Evolutionary conservation across 1,139 yeast species (phyloP).

Genomic region (Nadsonia commutata): DNA sequence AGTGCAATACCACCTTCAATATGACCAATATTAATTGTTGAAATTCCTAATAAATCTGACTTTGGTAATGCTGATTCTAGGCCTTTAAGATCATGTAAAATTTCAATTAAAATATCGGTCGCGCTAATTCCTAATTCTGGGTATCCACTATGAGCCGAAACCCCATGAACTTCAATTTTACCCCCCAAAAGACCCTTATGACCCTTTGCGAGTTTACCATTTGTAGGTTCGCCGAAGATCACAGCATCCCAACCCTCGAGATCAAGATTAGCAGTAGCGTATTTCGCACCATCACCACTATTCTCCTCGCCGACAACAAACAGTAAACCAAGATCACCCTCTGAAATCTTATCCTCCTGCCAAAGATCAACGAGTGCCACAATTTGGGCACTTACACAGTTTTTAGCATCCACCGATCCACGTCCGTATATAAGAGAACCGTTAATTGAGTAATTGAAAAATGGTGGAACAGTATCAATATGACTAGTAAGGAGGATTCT

Average conservation of each 20-base stretch:
- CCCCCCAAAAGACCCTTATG: conserved; percentile 44
- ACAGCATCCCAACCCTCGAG: conserved; percentile 41
- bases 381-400: conserved; percentile 49
- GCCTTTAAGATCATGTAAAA: conserved; percentile 28
- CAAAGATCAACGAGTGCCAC: conserved; percentile 35
- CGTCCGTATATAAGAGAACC: conserved; percentile 44
- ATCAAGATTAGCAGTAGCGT: conserved; percentile 28
- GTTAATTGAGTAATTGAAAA: conserved; percentile 34
- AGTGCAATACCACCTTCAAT: conserved; percentile 46
- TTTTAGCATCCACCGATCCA: conserved; percentile 58
- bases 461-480: conserved; percentile 64
- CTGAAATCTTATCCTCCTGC: conserved; percentile 24
- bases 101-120: conserved; percentile 38
- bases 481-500: conserved; percentile 46
- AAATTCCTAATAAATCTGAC: conserved; percentile 41
- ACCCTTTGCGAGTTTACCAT: conserved; percentile 51
- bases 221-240: conserved; percentile 67
- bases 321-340: conserved; percentile 44
- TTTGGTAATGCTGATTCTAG: conserved; percentile 27
- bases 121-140: conserved; percentile 59
- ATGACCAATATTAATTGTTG: conserved; percentile 47
- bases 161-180: conserved; percentile 34
- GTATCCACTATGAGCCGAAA: conserved; percentile 55
- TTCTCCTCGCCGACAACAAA: conserved; percentile 61
- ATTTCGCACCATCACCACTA: conserved; percentile 46